A percentile compares a stretch with the other conserved stretches of the same genome.
Conservation (phyloP, 352 stramenopile genomes). For the Pythium oligandrum region DNA sequence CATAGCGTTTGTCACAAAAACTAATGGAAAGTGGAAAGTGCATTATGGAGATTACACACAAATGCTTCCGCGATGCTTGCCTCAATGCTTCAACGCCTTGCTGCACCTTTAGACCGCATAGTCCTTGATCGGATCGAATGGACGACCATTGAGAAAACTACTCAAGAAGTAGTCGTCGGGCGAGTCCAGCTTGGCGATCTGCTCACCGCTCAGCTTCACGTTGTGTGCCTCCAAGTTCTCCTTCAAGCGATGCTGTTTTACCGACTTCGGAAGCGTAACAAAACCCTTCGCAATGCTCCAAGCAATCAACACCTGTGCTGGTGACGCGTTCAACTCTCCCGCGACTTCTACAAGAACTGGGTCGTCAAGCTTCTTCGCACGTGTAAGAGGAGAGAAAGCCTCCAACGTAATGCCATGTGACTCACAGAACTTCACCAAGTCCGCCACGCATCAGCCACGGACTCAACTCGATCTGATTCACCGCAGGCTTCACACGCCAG, state of each 20-base stretch:
- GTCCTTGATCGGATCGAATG: too few relatives aligned
- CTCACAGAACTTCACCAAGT: constrained; percentile 31
- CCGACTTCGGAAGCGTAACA: constrained; percentile 48
- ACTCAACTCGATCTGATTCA: constrained; percentile 30
- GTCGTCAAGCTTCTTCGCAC: constrained; percentile 37
- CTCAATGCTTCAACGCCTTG: too few relatives aligned
- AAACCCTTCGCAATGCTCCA: constrained; percentile 39
- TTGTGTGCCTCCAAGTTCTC: constrained; percentile 39
- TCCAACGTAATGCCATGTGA: constrained; percentile 11
- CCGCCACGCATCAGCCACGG: constrained; percentile 26
- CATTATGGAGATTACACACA: too few relatives aligned
- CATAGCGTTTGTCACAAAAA: too few relatives aligned
- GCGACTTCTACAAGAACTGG: constrained; percentile 30
- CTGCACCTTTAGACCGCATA: too few relatives aligned
- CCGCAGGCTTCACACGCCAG: constrained; percentile 21
- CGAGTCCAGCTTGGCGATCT: too few relatives aligned
- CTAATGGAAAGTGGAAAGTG: too few relatives aligned
- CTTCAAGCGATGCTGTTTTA: constrained; percentile 33
- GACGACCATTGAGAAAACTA: too few relatives aligned
- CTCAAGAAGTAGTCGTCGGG: too few relatives aligned
- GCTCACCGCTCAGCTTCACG: constrained; percentile 22
- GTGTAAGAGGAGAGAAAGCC: constrained; percentile 26
- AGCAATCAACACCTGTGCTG: constrained; percentile 40
- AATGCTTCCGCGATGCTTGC: too few relatives aligned
- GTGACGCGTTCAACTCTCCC: constrained; percentile 22